Evolutionary conservation across 2,329 filamentous ascomycete species (phyloP), one percentile per base, ranked within the genome.

Genomic region (Penicillium sp.): DNA sequence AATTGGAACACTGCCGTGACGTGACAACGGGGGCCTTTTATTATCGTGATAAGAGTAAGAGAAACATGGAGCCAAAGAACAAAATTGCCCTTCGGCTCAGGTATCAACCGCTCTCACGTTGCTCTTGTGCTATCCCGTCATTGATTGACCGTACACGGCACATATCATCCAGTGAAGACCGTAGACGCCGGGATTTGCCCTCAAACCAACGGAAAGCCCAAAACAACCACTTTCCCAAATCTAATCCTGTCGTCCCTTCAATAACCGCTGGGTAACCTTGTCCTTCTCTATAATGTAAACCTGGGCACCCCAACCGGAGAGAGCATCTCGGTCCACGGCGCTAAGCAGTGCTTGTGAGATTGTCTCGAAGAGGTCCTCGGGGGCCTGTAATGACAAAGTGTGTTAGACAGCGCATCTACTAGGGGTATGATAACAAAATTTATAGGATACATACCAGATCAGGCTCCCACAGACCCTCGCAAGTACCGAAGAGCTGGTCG

Each of bases 271-370:
- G 72, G 94, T 97, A 63, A 99, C 91, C 89, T 97, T 97, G 82
- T 96, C 93, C 86, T 99, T 99, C 84, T 97, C 94, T 77, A 99
- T 96, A 73, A 99, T 96, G 81, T 97, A 99, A 69, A 99, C 94
- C 74, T 99, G 92, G 40, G 94, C 94, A 75, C 94, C 94, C 94
- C 94, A 97, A 65, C 94, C 94, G 38, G 93, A 97, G 63, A 99
- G 83, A 53, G 94, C 94, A 78, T 99, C 94, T 80, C 94, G 86
- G 78, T 99, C 94, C 58, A 97, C 91, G 59, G 94, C 94, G 78
- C 95, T 97, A 68, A 99, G 84, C 60, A 99, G 84, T 52, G 93
- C 88, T 80, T 99, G 94, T 48, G 94, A 97, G 75, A 97, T 91
- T 62, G 94, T 99, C 82, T 99, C 94, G 80, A 99, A 99, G 51